Evolutionary conservation across 768 basidiomycete genomes (phyloP), one percentile per base, ranked within the genome.

Genomic region (Piloderma croceum): DNA sequence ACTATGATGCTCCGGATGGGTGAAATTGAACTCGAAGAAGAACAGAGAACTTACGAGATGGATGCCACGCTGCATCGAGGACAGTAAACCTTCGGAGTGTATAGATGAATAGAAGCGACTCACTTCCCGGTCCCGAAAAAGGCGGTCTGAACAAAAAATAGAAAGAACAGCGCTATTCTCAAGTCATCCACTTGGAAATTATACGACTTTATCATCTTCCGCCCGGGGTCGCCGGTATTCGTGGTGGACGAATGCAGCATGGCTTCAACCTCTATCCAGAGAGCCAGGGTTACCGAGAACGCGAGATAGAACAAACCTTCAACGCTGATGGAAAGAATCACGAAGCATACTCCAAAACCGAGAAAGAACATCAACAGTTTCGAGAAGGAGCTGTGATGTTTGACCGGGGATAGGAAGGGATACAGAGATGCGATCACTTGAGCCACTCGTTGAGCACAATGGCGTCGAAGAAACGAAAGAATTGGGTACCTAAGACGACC

Each of bases 71-170:
- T 90, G 41, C 22, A 19, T 18, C 34, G 4, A 42, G 49, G 12
- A 38, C 5, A 25, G 20, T 35, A 25, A 36, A 38, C 40, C 35
- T 41, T 21, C 32, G 24, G 4, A 27, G n/a, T 15, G 10, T 34
- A 5, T 34, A 18, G n/a, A 27, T 32, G 6, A 25, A 27, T 15
- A 19, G 13, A 38, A 5, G 33, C 2, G 7, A 70, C 83, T 50
- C 62, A 84, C 83, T 85, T 88, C 66, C 85, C 85, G 25, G 77
- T 86, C 6, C 88, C 88, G 53, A 89, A 90, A 60, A 90, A 90
- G 2, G 80, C 89, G 31, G 88, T 76, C 51, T 92, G 89, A 6
- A 90, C 81, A 49, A 91, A 89, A 59, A 87, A 87, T 44, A 92
- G 60, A 62, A 90, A 90, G 57, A 89, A 86, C 17, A 90, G 47